Percentiles rank a stretch among this genome's conserved stretches.
These are phyloP conservation scores for Cucurbita argyrosperma DNA, from an alignment of 306 rosid species.

Conservation along the genomic window DNA sequence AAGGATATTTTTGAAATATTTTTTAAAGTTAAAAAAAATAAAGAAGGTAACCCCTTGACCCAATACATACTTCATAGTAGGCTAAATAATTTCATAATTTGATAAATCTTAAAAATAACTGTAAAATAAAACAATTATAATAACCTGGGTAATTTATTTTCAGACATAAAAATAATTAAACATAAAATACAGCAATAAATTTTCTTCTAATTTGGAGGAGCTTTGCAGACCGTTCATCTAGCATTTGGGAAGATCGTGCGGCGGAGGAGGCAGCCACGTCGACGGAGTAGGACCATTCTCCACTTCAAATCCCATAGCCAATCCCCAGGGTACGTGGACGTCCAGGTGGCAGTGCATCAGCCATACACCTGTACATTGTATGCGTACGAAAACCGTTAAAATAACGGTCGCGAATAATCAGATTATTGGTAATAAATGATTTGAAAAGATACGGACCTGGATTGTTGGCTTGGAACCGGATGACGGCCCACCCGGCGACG, in stretches of 20 bases:
- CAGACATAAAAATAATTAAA: neutral
- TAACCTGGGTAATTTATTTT: neutral
- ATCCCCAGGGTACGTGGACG: conserved; percentile 57
- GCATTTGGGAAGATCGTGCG: conserved; percentile 48
- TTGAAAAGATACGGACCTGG: conserved; percentile 7
- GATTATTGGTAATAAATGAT: too few relatives aligned
- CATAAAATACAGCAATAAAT: neutral
- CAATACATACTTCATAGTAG: too few relatives aligned
- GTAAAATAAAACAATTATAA: neutral
- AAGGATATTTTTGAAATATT: too few relatives aligned
- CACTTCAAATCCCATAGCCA: conserved; percentile 37
- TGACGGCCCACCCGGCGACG: conserved; percentile 43
- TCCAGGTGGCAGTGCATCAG: conserved; percentile 53
- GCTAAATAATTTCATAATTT: neutral
- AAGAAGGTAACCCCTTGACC: neutral
- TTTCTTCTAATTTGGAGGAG: neutral
- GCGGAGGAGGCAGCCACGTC: conserved; percentile 39
- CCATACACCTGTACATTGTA: conserved; percentile 36
- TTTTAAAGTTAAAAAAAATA: neutral
- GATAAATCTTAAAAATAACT: neutral
- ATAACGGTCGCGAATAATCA: too few relatives aligned
- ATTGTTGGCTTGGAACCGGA: conserved; percentile 31
- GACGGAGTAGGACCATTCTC: conserved; percentile 19
- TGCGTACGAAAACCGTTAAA: too few relatives aligned
- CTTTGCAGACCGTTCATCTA: neutral